Percentiles rank a stretch among this genome's conserved stretches.
Conservation (phyloP, 176 grass and related monocot species). For the Musa itinerans region DNA sequence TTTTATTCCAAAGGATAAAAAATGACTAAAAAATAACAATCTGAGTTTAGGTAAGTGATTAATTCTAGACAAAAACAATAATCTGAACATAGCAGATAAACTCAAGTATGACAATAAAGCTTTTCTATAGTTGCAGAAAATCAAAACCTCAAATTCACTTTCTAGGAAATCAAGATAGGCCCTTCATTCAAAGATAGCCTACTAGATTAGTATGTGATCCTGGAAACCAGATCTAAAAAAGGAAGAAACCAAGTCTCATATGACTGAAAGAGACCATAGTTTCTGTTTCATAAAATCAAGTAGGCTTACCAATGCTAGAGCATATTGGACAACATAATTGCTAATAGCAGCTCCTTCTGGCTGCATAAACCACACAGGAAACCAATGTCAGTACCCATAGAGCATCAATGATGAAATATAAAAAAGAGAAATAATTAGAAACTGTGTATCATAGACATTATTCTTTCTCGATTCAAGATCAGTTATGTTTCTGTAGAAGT, state of each 20-base stretch:
- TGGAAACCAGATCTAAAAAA: background rate
- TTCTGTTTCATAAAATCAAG: background rate
- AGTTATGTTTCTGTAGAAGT: background rate
- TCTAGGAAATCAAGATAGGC: too few species aligned
- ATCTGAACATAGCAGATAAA: background rate
- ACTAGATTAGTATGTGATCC: too few species aligned
- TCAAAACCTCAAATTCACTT: too few species aligned
- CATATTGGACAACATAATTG: slow-evolving; percentile 84
- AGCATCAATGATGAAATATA: background rate
- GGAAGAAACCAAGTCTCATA: background rate
- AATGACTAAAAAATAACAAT: background rate
- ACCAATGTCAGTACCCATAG: background rate
- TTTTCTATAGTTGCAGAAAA: too few species aligned
- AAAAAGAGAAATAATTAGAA: background rate
- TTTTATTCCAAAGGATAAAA: background rate
- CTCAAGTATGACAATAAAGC: background rate
- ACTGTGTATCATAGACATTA: background rate
- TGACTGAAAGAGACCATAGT: too few species aligned
- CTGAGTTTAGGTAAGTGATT: background rate
- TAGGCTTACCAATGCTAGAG: slow-evolving; percentile 59
- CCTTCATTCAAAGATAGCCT: background rate
- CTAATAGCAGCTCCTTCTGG: slow-evolving; percentile 72
- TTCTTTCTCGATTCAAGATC: background rate
- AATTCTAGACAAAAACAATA: background rate
- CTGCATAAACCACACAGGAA: slow-evolving; percentile 34